Conservation (phyloP, 306 rosid genomes). For the Leucaena leucocephala region DNA sequence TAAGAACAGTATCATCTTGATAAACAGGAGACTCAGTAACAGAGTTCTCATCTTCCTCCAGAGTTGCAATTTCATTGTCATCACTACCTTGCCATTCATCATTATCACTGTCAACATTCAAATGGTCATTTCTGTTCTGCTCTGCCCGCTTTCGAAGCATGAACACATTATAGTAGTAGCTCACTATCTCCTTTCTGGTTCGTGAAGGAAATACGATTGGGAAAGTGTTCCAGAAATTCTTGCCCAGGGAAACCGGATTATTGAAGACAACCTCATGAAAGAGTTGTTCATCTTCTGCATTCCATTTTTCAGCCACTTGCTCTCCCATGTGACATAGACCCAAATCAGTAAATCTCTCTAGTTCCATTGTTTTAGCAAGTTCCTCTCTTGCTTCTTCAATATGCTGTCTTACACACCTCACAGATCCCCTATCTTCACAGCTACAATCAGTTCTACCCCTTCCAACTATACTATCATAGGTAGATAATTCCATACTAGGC, state of each 20-base stretch:
- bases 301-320: slow-evolving; percentile 74
- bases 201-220: slow-evolving; percentile 62
- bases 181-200: slow-evolving; percentile 76
- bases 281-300: slow-evolving; percentile 64
- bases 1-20: slow-evolving; percentile 38
- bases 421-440: slow-evolving; percentile 66
- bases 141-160: slow-evolving; percentile 78
- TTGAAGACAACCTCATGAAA: slow-evolving; percentile 69
- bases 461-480: slow-evolving; percentile 43
- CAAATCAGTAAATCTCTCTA: slow-evolving; percentile 43
- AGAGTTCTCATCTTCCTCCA: slow-evolving; percentile 79
- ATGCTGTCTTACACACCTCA: slow-evolving; percentile 74
- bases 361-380: slow-evolving; percentile 51
- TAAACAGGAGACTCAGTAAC: slow-evolving; percentile 61
- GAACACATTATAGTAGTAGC: slow-evolving; percentile 90
- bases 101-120: slow-evolving; percentile 76
- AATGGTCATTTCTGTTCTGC: slow-evolving; percentile 67
- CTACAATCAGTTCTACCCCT: slow-evolving; percentile 68
- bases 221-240: slow-evolving; percentile 77
- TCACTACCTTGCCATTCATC: slow-evolving; percentile 84
- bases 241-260: slow-evolving; percentile 66
- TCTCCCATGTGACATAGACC: slow-evolving; percentile 68
- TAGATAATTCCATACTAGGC: slow-evolving; percentile 54
- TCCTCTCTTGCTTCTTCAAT: slow-evolving; percentile 63
- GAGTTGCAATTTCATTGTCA: slow-evolving; percentile 50